phyloP scores from a whole-genome alignment of 495 filamentous ascomycete species.

The Penicillium canariense region DNA sequence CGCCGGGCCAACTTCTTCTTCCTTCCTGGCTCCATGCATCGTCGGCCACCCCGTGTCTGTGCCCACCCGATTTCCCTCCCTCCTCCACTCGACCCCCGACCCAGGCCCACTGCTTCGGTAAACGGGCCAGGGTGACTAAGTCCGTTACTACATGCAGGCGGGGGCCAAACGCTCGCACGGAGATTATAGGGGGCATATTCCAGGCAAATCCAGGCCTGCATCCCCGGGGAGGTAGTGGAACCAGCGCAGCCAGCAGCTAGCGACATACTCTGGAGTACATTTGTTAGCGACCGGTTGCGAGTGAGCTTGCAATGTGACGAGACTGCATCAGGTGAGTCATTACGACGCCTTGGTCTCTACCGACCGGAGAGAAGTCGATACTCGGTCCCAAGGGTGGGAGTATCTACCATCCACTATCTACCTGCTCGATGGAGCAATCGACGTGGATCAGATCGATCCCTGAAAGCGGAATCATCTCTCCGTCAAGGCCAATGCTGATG shows the following conservation, averaged over 20 bases:
- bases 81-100: not conserved
- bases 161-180: not conserved
- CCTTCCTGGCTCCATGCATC: slow-evolving; percentile 21
- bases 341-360: too few relatives aligned
- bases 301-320: slow-evolving; percentile 11
- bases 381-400: too few relatives aligned
- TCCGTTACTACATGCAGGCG: not conserved
- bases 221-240: not conserved
- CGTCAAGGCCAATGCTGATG: slow-evolving; percentile 8
- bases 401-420: too few relatives aligned
- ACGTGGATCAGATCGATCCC: slow-evolving; percentile 8
- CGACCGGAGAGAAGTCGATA: too few relatives aligned
- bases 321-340: slow-evolving; percentile 16
- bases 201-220: not conserved
- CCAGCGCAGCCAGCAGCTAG: not conserved
- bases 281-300: not conserved
- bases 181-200: slow-evolving; percentile 1
- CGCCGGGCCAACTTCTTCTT: slow-evolving; percentile 11
- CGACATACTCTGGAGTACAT: not conserved
- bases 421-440: not conserved
- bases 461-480: not conserved
- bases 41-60: slow-evolving; percentile 25
- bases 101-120: slow-evolving; percentile 9
- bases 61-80: not conserved
- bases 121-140: not conserved